These are phyloP conservation scores for Ulota crispa DNA, from an alignment of 225 moss, liverwort and hornwort species.

Conservation along the genomic window DNA sequence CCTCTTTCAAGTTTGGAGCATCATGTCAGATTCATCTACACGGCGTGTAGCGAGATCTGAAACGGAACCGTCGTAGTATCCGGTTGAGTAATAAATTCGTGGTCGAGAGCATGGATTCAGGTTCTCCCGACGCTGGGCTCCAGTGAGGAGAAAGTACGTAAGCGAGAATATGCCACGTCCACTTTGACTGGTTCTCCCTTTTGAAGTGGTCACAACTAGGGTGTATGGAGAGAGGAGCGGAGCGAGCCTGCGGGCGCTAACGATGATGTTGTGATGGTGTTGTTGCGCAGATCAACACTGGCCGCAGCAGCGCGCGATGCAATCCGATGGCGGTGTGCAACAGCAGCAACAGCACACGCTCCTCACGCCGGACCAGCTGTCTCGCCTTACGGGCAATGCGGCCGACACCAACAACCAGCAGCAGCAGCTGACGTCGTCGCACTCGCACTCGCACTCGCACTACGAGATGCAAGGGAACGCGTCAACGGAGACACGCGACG, in stretches of 20 bases:
- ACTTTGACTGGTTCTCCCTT: conserved; percentile 30
- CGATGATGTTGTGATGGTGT: neutral
- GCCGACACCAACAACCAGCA: conserved; percentile 35
- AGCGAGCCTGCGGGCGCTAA: neutral
- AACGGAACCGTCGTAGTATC: neutral
- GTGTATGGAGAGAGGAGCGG: neutral
- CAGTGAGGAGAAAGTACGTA: conserved; percentile 8
- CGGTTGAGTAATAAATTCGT: neutral
- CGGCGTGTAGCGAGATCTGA: conserved; percentile 3
- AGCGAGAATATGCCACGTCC: conserved; percentile 34
- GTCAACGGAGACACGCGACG: conserved; percentile 55
- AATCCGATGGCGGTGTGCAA: conserved; percentile 54
- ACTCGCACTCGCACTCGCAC: conserved; percentile 54
- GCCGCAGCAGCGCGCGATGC: conserved; percentile 63
- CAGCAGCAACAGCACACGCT: conserved; percentile 71
- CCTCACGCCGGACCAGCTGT: conserved; percentile 79
- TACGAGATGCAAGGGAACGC: conserved; percentile 70
- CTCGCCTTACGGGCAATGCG: conserved; percentile 79
- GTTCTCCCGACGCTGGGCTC: neutral
- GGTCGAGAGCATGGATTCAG: conserved; percentile 4
- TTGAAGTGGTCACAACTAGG: conserved; percentile 16
- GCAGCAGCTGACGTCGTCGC: conserved; percentile 51
- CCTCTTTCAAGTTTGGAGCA: conserved; percentile 1
- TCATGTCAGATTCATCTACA: conserved; percentile 11
- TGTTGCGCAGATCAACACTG: conserved; percentile 52